Evolutionary conservation across 495 filamentous ascomycete species (phyloP), one percentile per base, ranked within the genome.

Genomic region (Neurospora sp.): DNA sequence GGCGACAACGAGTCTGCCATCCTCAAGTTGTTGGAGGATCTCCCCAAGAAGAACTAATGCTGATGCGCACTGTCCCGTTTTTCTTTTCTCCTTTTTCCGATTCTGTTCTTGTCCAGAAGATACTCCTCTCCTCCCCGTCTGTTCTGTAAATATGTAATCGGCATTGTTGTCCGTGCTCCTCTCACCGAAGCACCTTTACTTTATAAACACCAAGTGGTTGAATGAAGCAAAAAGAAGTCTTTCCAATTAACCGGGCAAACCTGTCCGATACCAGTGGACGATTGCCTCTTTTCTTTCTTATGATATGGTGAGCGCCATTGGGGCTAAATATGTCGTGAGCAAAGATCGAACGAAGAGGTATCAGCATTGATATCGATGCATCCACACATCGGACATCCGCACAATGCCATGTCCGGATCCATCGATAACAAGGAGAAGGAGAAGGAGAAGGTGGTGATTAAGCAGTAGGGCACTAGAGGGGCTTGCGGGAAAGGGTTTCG

Each of bases 1-100:
- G 92, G 93, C 8, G 91, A 91, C 68, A 87, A 91, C 74, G 89
- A 95, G 83, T 94, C 93, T 14, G 92, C 93, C 82, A 96, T 97
- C 68, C 79, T 96, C 76, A 90, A 89, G 77, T 88, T 97, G 86
- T 81, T 97, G 20, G 84, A 87, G 22, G 76, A 72, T 46, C 83
- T 90, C 72, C 79, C 86, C 72, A 86, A 87, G 39, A 86, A 88
- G 75, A 78, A 87, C 74, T 82, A 77, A 44, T 71, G 73, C 11
- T 46, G 53, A 16, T 65, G 12, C 27, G 27, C 53, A 35, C 16
- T 65, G 14, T 22, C 41, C 11, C 8, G 5, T n/a, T 35, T 44
- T 61, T 18, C 37, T 65, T 39, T 69, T 38, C 6, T 46, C 22
- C 37, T 53, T 38, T 68, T 22, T 53, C 12, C 46, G 20, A 42